A percentile compares a stretch with the other conserved stretches of the same genome.
phyloP scores from a whole-genome alignment of 2,329 filamentous ascomycete genomes.

The Alternaria postmessia region DNA sequence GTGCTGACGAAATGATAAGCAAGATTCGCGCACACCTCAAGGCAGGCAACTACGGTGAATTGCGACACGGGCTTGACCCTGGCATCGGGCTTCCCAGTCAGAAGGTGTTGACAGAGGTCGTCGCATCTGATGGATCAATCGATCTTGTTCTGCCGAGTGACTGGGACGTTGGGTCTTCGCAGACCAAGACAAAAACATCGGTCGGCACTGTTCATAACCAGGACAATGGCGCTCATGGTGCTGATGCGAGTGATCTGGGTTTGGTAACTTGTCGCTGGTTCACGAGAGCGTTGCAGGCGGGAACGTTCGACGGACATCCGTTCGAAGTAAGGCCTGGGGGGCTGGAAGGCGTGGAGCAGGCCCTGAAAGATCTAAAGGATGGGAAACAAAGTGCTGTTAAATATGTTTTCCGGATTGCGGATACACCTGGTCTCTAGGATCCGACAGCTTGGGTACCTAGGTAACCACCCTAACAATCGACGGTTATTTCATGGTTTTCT shows the following conservation, averaged over 20 bases:
- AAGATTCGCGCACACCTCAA: not conserved
- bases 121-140: not conserved
- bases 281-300: too few species aligned
- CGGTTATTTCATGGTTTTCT: too few species aligned
- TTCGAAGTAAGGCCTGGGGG: not conserved
- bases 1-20: not conserved
- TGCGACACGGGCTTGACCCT: not conserved
- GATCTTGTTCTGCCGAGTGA: too few species aligned
- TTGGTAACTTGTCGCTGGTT: not conserved
- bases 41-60: not conserved
- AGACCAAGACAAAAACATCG: too few species aligned
- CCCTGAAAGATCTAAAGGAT: not conserved
- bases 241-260: not conserved
- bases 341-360: not conserved
- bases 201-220: too few species aligned
- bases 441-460: too few species aligned
- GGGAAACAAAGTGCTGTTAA: not conserved
- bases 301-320: too few species aligned
- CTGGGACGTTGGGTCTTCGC: too few species aligned
- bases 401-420: not conserved
- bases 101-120: not conserved
- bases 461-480: too few species aligned
- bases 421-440: not conserved
- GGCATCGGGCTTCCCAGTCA: not conserved
- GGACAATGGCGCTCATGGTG: too few species aligned